Conservation (phyloP, 176 grass and related monocot species). For the Bothriochloa decipiens region DNA sequence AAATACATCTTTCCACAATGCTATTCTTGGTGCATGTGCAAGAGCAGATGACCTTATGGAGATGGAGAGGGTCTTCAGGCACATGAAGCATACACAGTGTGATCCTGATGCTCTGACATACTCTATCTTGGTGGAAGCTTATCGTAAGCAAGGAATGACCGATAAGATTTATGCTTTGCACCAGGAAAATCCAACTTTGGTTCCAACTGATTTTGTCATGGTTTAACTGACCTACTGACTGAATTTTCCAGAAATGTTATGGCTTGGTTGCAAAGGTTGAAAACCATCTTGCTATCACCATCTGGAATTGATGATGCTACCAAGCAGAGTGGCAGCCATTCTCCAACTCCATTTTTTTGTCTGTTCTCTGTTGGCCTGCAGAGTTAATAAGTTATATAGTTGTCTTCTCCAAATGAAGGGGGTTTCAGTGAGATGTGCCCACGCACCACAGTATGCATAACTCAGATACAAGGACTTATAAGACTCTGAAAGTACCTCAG, state of each 20-base stretch:
- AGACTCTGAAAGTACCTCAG: conserved; percentile 43
- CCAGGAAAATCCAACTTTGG: conserved; percentile 58
- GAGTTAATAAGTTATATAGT: not conserved
- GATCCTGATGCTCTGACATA: conserved; percentile 62
- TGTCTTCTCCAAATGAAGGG: not conserved
- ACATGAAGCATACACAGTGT: conserved; percentile 79
- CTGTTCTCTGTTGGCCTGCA: conserved; percentile 19
- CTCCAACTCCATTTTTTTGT: conserved; percentile 9
- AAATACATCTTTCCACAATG: conserved; percentile 74
- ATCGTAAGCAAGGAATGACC: conserved; percentile 86
- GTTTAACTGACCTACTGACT: conserved; percentile 24
- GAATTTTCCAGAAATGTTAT: not conserved
- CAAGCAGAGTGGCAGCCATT: conserved; percentile 17
- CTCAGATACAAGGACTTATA: not conserved
- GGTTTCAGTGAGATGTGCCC: not conserved
- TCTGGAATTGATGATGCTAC: not conserved
- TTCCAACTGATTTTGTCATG: conserved; percentile 51
- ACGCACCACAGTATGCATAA: not conserved
- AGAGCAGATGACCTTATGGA: conserved; percentile 85
- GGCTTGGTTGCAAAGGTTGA: not conserved
- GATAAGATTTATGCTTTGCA: conserved; percentile 89
- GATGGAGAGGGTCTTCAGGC: conserved; percentile 92
- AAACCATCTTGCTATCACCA: not conserved
- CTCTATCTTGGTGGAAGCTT: conserved; percentile 72
- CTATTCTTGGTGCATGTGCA: conserved; percentile 64